Percentiles rank a stretch among this genome's conserved stretches.
Evolutionary conservation across 805 yeast species (phyloP).

Genomic region (Suhomyces xylopsoci): DNA sequence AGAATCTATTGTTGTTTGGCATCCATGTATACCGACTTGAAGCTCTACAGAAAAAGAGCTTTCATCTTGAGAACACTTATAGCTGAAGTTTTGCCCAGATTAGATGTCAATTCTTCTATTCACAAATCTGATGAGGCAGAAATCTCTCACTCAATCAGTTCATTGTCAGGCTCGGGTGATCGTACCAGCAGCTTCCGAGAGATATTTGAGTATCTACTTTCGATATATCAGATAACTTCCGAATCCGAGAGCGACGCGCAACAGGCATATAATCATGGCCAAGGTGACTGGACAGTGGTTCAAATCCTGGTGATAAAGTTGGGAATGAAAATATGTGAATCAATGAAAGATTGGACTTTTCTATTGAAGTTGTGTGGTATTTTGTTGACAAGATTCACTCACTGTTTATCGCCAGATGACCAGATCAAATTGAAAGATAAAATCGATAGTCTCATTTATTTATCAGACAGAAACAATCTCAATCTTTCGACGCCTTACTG

Average conservation of each 20-base stretch:
- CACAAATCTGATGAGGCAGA: constrained; percentile 1
- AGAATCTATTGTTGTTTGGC: constrained; percentile 66
- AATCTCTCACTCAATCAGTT: not conserved
- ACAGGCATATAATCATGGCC: constrained; percentile 20
- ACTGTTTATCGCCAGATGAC: constrained; percentile 54
- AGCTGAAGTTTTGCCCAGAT: constrained; percentile 45
- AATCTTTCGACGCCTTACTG: constrained; percentile 49
- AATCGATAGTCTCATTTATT: constrained; percentile 20
- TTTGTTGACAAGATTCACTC: constrained; percentile 53
- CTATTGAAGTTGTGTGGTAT: constrained; percentile 48
- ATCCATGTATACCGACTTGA: constrained; percentile 56
- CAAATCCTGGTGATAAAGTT: constrained; percentile 55
- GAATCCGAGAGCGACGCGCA: constrained; percentile 25
- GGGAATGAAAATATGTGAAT: constrained; percentile 52
- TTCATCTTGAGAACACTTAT: constrained; percentile 67
- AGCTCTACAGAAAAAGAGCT: constrained; percentile 63
- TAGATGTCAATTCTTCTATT: constrained; percentile 14
- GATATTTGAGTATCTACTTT: constrained; percentile 48
- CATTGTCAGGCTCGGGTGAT: constrained; percentile 6
- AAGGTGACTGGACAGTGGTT: constrained; percentile 49
- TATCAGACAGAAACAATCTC: constrained; percentile 22
- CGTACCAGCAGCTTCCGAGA: constrained; percentile 25
- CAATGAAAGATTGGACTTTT: constrained; percentile 41
- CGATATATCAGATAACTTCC: constrained; percentile 51
- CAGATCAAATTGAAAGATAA: constrained; percentile 45